Evolutionary conservation across 805 yeast species (phyloP), one percentile per base, ranked within the genome.

Genomic region (Ogataea allantospora): DNA sequence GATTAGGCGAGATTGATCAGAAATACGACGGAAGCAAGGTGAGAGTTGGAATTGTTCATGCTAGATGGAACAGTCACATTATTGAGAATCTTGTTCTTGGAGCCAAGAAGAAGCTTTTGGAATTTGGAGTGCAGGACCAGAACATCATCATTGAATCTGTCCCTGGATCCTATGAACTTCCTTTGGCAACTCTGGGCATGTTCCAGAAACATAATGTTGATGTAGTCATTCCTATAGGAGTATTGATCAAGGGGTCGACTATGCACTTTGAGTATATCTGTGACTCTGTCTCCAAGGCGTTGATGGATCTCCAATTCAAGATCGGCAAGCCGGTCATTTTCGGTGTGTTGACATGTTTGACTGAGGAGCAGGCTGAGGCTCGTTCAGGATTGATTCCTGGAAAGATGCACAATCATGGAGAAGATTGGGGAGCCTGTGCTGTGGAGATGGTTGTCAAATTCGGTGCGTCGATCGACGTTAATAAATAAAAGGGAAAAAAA

Each of bases 371-470:
- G 68, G 99, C 98, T 10, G 75, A 82, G 50, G 80, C 80, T 14
- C 81, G 99, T 65, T 95, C 98, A 9, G 99, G 98, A 17, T 67
- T 91, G 45, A 62, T 71, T 26, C 65, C 65, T 20, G 88, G 83
- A 41, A 79, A 79, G 51, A 76, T 80, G 80, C 98, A 93, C 64
- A 91, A 91, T 69, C 99, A 93, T 57, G 99, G 99, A 48, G 87
- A 77, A 57, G 99, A 93, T 63, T 91, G 99, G 99, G 99, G 95
- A 51, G 89, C 95, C 23, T 96, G 97, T 38, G 99, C 99, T 11
- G 96, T 93, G 18, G 99, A 91, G 68, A 91, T 93, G 98, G 82
- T 77, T 4, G 34, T 57, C 11, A 77, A 77, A 50, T 76, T 34
- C 14, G 39, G 37, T 13, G 41, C 27, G 40, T 36, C 35, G 38